phyloP scores from a whole-genome alignment of 768 basidiomycete genomes.

The Trametes sanguinea region DNA sequence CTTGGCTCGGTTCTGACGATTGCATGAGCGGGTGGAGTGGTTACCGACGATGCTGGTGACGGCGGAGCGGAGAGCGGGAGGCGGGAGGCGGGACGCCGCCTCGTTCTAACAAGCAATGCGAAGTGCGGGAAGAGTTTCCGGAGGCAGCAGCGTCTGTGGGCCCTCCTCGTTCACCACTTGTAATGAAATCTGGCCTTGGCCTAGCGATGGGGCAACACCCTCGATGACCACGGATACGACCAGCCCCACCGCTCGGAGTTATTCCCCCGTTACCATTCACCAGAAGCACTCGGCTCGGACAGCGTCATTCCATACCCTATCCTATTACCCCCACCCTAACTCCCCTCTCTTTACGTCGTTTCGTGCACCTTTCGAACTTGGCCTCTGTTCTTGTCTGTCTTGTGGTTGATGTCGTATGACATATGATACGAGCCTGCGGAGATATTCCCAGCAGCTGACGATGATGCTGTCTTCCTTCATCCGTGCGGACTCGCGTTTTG shows the following conservation, averaged over 20 bases:
- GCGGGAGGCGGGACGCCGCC: neutral
- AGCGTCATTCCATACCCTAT: constrained; percentile 7
- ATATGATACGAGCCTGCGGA: neutral
- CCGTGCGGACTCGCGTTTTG: neutral
- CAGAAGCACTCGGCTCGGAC: neutral
- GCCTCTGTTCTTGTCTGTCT: neutral
- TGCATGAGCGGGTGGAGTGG: constrained; percentile 17
- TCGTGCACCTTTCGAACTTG: too few species aligned
- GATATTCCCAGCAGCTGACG: neutral
- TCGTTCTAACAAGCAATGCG: neutral
- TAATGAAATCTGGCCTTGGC: neutral
- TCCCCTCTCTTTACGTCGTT: too few species aligned
- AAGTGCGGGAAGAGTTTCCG: neutral
- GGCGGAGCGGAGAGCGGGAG: neutral
- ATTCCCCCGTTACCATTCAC: too few species aligned
- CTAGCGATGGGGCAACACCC: too few species aligned
- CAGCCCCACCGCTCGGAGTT: too few species aligned
- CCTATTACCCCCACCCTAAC: neutral
- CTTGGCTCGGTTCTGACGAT: constrained; percentile 26
- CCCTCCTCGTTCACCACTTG: neutral
- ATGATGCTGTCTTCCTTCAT: neutral
- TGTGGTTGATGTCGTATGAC: neutral
- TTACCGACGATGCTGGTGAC: neutral
- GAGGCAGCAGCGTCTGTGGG: neutral
- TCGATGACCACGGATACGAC: too few species aligned